A percentile compares a stretch with the other conserved stretches of the same genome.
phyloP scores from a whole-genome alignment of 331 rosid species.

The Quercus phellos region DNA sequence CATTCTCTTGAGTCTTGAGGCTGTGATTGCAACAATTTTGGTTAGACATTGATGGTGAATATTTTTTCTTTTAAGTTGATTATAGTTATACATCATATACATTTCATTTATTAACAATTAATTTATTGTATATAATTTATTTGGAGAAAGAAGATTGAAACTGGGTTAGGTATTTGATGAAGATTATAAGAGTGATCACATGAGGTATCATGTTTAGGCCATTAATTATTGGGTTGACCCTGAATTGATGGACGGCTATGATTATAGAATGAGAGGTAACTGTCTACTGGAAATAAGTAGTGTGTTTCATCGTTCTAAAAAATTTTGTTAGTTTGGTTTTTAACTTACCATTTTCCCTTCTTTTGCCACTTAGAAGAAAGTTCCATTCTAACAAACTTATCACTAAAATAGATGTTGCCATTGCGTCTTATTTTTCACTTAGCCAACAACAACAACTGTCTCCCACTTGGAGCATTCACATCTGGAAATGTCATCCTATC shows the following conservation, averaged over 20 bases:
- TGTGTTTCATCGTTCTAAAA: neutral
- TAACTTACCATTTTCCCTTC: neutral
- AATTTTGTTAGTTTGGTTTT: neutral
- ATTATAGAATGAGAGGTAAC: too few species aligned
- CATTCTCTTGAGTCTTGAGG: neutral
- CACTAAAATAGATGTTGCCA: too few species aligned
- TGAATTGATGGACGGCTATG: neutral
- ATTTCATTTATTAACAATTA: neutral
- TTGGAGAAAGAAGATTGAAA: neutral
- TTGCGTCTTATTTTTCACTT: too few species aligned
- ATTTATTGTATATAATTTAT: neutral
- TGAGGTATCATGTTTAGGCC: neutral
- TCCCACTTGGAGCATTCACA: too few species aligned
- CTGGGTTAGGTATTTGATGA: neutral
- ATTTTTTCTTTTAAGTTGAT: neutral
- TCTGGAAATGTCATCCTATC: accelerated
- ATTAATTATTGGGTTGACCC: neutral
- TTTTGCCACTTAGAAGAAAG: too few species aligned
- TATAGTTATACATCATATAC: neutral
- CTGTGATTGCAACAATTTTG: neutral
- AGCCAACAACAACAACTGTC: too few species aligned
- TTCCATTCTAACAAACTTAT: too few species aligned
- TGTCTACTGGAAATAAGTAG: neutral
- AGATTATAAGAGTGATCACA: neutral
- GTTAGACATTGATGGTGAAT: neutral